phyloP scores from a whole-genome alignment of 2,329 filamentous ascomycete species.

The Chaetothyriales sp. region DNA sequence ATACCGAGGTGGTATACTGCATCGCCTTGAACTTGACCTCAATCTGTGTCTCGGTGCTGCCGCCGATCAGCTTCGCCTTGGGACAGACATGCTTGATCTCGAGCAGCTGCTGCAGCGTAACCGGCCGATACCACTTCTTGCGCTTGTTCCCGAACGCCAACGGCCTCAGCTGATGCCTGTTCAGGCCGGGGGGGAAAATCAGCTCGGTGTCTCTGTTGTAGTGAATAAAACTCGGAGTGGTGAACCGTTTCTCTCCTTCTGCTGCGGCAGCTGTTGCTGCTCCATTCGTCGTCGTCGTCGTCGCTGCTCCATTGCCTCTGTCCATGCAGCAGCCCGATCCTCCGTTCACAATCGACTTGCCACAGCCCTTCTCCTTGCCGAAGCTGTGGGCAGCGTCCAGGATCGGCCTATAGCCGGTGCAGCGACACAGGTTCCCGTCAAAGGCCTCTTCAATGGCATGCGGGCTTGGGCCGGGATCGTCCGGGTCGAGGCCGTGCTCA shows the following conservation, averaged over 20 bases:
- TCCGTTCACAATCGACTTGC: constrained; percentile 41
- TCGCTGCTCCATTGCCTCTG: constrained; percentile 35
- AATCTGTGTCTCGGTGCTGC: constrained; percentile 93
- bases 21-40: constrained; percentile 96
- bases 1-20: constrained; percentile 78
- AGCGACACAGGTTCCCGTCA: constrained; percentile 89
- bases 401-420: constrained; percentile 88
- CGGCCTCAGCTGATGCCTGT: constrained; percentile 66
- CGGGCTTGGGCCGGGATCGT: constrained; percentile 54
- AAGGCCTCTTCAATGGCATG: constrained; percentile 90
- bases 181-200: constrained; percentile 78
- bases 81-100: constrained; percentile 81
- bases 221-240: constrained; percentile 79
- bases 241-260: constrained; percentile 45
- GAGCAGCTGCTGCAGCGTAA: constrained; percentile 70
- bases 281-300: constrained; percentile 24
- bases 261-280: constrained; percentile 37
- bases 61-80: constrained; percentile 82
- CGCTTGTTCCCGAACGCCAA: constrained; percentile 85
- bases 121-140: constrained; percentile 85
- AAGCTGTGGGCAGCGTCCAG: constrained; percentile 89
- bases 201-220: constrained; percentile 89
- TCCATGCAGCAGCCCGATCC: constrained; percentile 61
- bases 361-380: constrained; percentile 41
- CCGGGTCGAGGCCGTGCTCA: constrained; percentile 29